These are phyloP conservation scores for Penicillium macrosclerotiorum DNA, from an alignment of 495 filamentous ascomycete genomes.

Conservation along the genomic window DNA sequence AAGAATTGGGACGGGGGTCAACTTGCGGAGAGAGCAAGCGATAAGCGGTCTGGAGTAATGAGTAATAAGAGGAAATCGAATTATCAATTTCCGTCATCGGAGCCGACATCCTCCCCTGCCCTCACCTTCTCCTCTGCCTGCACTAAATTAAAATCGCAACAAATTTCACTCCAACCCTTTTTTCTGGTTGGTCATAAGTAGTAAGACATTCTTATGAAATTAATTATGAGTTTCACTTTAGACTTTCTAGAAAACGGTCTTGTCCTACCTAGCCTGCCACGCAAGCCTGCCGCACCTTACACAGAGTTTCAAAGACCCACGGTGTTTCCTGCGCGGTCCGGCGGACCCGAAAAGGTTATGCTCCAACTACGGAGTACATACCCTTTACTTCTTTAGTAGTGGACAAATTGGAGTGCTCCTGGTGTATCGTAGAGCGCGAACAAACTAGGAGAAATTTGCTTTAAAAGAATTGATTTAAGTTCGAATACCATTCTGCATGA, in stretches of 20 bases:
- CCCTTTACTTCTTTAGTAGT: too few relatives aligned
- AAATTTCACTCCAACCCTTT: neutral
- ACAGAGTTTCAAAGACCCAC: conserved; percentile 16
- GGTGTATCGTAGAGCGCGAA: too few relatives aligned
- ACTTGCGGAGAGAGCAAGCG: conserved; percentile 2
- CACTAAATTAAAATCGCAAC: neutral
- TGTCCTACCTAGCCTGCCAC: neutral
- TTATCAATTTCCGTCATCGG: conserved; percentile 20
- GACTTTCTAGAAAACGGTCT: conserved; percentile 5
- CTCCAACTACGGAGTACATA: neutral
- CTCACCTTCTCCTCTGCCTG: neutral
- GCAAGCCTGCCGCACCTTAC: neutral
- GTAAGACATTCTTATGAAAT: neutral
- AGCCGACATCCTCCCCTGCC: neutral
- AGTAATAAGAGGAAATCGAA: neutral
- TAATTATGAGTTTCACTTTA: neutral
- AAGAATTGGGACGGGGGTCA: neutral
- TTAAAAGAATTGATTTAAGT: too few relatives aligned
- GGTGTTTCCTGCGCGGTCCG: conserved; percentile 9
- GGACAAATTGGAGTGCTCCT: too few relatives aligned
- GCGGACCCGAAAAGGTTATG: neutral
- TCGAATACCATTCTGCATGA: too few relatives aligned
- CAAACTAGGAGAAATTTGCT: too few relatives aligned
- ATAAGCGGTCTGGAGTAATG: neutral
- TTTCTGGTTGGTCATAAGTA: neutral